A percentile compares a stretch with the other conserved stretches of the same genome.
phyloP scores from a whole-genome alignment of 495 filamentous ascomycete species.

The Clohesyomyces aquaticus region DNA sequence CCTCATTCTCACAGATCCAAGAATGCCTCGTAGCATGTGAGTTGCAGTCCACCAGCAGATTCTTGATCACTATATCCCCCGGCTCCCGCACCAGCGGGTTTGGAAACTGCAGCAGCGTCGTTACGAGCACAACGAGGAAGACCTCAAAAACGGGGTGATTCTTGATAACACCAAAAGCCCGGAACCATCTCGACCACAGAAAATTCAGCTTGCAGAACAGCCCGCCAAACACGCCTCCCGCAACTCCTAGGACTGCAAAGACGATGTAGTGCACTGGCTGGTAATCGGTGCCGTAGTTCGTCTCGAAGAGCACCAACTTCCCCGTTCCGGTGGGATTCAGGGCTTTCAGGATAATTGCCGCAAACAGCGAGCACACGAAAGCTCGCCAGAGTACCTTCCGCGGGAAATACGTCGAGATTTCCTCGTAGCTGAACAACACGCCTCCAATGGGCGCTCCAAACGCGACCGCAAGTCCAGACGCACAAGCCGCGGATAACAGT shows the following conservation, averaged over 20 bases:
- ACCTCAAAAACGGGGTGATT: slow-evolving; percentile 59
- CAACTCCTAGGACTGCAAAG: slow-evolving; percentile 60
- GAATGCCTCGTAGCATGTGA: slow-evolving; percentile 33
- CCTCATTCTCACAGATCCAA: slow-evolving; percentile 58
- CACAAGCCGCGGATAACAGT: slow-evolving; percentile 59
- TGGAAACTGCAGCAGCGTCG: slow-evolving; percentile 59
- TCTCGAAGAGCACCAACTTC: slow-evolving; percentile 63
- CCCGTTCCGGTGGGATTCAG: slow-evolving; percentile 62
- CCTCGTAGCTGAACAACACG: slow-evolving; percentile 60
- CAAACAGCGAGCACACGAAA: slow-evolving; percentile 60
- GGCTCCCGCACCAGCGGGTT: slow-evolving; percentile 57
- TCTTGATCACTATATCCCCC: slow-evolving; percentile 59
- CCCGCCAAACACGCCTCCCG: slow-evolving; percentile 60
- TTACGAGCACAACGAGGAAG: slow-evolving; percentile 56
- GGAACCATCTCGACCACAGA: slow-evolving; percentile 59
- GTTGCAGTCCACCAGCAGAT: slow-evolving; percentile 59
- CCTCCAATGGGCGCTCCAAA: slow-evolving; percentile 65
- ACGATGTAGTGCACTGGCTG: slow-evolving; percentile 58
- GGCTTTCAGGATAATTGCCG: slow-evolving; percentile 58
- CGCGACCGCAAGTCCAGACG: slow-evolving; percentile 59
- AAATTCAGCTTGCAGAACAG: slow-evolving; percentile 62
- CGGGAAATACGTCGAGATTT: slow-evolving; percentile 61
- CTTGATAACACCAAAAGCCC: slow-evolving; percentile 56
- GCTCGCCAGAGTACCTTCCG: slow-evolving; percentile 61
- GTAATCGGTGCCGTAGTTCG: slow-evolving; percentile 59